phyloP scores from a whole-genome alignment of 495 filamentous ascomycete species.

The Pseudoneurospora amorphoporcata region DNA sequence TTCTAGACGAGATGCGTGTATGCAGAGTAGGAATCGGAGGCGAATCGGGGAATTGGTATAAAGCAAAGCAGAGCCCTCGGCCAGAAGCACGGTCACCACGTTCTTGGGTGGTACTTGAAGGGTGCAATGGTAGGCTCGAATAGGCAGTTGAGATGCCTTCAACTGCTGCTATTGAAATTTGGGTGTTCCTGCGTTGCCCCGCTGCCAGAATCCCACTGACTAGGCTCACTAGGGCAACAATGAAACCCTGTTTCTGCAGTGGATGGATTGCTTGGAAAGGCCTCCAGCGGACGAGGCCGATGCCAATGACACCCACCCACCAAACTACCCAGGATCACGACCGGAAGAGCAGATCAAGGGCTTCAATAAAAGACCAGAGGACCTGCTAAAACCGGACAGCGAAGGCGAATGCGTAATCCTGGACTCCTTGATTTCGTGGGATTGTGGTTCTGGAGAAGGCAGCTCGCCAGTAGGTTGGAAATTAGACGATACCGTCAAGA shows the following conservation, averaged over 20 bases:
- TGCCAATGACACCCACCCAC: neutral
- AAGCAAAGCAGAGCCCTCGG: neutral
- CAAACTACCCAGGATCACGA: neutral
- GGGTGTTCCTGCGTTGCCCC: neutral
- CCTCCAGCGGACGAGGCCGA: neutral
- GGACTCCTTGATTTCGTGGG: neutral
- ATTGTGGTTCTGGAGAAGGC: neutral
- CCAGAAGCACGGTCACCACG: neutral
- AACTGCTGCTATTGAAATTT: neutral
- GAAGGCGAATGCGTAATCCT: neutral
- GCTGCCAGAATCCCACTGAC: neutral
- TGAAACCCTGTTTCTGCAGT: neutral
- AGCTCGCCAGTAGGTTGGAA: neutral
- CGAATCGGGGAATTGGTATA: neutral
- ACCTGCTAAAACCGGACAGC: neutral
- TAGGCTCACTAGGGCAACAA: neutral
- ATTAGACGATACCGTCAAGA: neutral
- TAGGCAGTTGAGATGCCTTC: neutral
- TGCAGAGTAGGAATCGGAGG: neutral
- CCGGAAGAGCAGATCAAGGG: neutral
- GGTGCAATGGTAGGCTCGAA: neutral
- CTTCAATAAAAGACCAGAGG: neutral
- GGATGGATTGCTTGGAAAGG: neutral
- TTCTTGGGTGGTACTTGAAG: neutral
- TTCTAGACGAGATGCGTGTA: neutral